Percentiles rank a stretch among this genome's conserved stretches.
phyloP scores from a whole-genome alignment of 1,284 basidiomycete genomes.

The Vanrija sp. region DNA sequence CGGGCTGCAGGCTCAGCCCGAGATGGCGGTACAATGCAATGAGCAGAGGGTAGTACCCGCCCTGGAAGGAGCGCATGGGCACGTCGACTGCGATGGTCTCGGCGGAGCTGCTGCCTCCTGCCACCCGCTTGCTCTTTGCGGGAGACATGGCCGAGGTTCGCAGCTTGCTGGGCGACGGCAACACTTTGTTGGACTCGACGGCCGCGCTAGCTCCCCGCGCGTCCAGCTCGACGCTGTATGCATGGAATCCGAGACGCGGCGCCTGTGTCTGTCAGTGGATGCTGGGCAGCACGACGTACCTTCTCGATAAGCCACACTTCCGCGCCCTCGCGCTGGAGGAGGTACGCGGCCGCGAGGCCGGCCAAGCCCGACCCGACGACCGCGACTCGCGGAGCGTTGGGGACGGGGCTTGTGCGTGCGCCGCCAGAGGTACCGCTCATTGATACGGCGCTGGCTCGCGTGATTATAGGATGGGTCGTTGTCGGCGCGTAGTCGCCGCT shows the following conservation, averaged over 20 bases:
- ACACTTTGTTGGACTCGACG: too few species aligned
- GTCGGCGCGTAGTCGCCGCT: too few species aligned
- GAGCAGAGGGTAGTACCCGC: constrained; percentile 67
- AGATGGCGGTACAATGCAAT: constrained; percentile 61
- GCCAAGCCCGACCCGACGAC: constrained; percentile 67
- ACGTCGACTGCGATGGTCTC: constrained; percentile 56
- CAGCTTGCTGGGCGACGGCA: too few species aligned
- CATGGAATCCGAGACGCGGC: constrained; percentile 36
- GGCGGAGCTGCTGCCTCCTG: neutral
- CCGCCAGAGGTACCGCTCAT: too few species aligned
- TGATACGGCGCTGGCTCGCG: too few species aligned
- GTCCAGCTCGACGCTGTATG: constrained; percentile 30
- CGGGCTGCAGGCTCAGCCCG: constrained; percentile 50
- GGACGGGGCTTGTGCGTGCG: too few species aligned
- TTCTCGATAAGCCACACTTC: constrained; percentile 72
- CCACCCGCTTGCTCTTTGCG: neutral
- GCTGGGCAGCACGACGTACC: constrained; percentile 46
- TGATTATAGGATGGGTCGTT: too few species aligned
- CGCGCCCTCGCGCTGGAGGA: constrained; percentile 53
- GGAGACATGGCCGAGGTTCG: neutral
- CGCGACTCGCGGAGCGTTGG: constrained; percentile 51
- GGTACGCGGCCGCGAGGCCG: constrained; percentile 63
- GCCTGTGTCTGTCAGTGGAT: constrained; percentile 6
- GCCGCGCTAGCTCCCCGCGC: neutral
- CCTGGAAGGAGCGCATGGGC: constrained; percentile 74